phyloP scores from a whole-genome alignment of 208 protist species.

The Trichomonas tenax region DNA sequence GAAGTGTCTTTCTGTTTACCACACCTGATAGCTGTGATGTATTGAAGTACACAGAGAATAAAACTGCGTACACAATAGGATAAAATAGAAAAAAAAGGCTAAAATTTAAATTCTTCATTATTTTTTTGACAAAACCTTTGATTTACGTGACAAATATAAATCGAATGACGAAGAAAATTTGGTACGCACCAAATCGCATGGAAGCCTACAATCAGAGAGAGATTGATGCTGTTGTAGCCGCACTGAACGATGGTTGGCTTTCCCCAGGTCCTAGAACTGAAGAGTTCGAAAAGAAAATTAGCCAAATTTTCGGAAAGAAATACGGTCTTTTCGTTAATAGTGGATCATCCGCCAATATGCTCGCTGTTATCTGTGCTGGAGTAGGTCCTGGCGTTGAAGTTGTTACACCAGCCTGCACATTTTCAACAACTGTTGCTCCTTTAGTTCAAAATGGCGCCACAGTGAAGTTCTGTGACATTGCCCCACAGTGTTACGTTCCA shows the following conservation, averaged over 20 bases:
- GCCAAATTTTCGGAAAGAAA: slow-evolving; percentile 28
- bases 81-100: too few species aligned
- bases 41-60: too few species aligned
- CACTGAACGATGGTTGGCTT: slow-evolving; percentile 23
- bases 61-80: too few species aligned
- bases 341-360: slow-evolving; percentile 31
- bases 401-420: slow-evolving; percentile 31
- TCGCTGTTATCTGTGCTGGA: slow-evolving; percentile 25
- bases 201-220: slow-evolving; percentile 28
- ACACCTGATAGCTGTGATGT: too few species aligned
- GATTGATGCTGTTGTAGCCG: slow-evolving; percentile 26
- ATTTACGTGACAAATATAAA: too few species aligned
- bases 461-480: slow-evolving; percentile 30
- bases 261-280: slow-evolving; percentile 22
- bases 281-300: slow-evolving; percentile 27
- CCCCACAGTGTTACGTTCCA: slow-evolving; percentile 23
- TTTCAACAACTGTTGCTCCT: slow-evolving; percentile 29
- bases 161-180: slow-evolving; percentile 19
- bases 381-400: slow-evolving; percentile 27
- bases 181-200: slow-evolving; percentile 31
- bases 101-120: too few species aligned
- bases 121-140: too few species aligned
- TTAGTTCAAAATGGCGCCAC: slow-evolving; percentile 23
- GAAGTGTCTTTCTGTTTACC: too few species aligned
- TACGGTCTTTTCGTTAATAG: slow-evolving; percentile 34